Conservation (phyloP, 371 early-diverging fungal species). For the Mucor irregularis region DNA sequence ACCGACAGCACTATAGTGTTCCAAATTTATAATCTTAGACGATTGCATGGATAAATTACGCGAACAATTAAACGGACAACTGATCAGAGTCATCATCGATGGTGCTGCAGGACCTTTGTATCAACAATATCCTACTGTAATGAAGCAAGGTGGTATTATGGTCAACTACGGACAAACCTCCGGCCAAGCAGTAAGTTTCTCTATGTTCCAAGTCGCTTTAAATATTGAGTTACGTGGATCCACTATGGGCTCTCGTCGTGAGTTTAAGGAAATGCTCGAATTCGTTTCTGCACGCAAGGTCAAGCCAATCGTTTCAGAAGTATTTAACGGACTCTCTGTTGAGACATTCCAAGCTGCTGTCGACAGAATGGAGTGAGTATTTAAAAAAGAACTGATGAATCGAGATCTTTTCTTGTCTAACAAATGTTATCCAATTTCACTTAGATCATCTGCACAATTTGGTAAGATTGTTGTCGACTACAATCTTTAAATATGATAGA, state of each 20-base stretch:
- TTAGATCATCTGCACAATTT: conserved; percentile 38
- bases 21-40: too few relatives aligned
- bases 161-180: conserved; percentile 65
- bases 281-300: conserved; percentile 60
- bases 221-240: conserved; percentile 63
- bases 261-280: conserved; percentile 61
- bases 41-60: conserved; percentile 53
- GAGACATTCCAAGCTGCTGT: conserved; percentile 52
- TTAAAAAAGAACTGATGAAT: too few relatives aligned
- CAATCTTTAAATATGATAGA: too few relatives aligned
- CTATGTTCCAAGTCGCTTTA: conserved; percentile 51
- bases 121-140: conserved; percentile 37
- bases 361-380: conserved; percentile 54
- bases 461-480: conserved; percentile 58
- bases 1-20: too few relatives aligned
- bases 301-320: conserved; percentile 61
- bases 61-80: conserved; percentile 33
- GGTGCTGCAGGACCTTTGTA: conserved; percentile 66
- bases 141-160: conserved; percentile 59
- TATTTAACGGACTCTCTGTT: conserved; percentile 53
- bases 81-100: conserved; percentile 63
- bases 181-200: conserved; percentile 40
- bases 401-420: too few relatives aligned
- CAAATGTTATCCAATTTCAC: too few relatives aligned
- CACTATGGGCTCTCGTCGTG: conserved; percentile 68